Base-by-base conservation (phyloP, 441 rosid species). In the Metrosideros polymorpha region DNA sequence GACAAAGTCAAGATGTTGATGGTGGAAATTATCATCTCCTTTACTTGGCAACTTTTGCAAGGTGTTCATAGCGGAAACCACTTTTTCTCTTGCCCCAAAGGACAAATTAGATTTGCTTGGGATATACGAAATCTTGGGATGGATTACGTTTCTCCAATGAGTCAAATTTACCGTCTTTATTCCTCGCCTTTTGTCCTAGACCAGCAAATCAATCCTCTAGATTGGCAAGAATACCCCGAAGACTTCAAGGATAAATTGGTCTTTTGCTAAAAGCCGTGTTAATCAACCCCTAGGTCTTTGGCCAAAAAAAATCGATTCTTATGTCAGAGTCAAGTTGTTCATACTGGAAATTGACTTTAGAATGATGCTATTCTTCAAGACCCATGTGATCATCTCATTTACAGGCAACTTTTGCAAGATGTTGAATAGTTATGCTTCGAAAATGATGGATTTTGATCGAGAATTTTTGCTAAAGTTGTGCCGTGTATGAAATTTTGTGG, bases 111-210 rank as follows among this genome's bases (percentile, higher is more conserved):
- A 27, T 0, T 4, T 6, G 8, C 63, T 57, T 27, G 15, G 7
- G 10, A 56, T 12, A 12, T 12, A 56, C 0, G 17, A 56, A 56
- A 27, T 56, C 7, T 27, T 4, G 6, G 4, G 29, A 53, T 25
- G 14, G 14, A n/a, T 25, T 55, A 14, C 59, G 12, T 25, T 55
- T 25, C 3, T 25, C n/a, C n/a, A n/a, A n/a, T n/a, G 61, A 12
- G 32, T 2, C 4, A 57, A 57, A 5, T n/a, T 57, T n/a, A 57
- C 32, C 12, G n/a, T n/a, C 32, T n/a, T n/a, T 13, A n/a, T 6
- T 32, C 63, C 63, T 13, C 2, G 3, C 9, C 63, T 0, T 57
- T n/a, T n/a, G 0, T 2, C 0, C 32, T 6, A 57, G 2, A 5
- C 32, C 4, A 0, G 8, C 17, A 12, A n/a, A 56, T 12, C 5